Evolutionary conservation across 495 filamentous ascomycete genomes (phyloP).

Genomic region (Hypomontagnella monticulosa): DNA sequence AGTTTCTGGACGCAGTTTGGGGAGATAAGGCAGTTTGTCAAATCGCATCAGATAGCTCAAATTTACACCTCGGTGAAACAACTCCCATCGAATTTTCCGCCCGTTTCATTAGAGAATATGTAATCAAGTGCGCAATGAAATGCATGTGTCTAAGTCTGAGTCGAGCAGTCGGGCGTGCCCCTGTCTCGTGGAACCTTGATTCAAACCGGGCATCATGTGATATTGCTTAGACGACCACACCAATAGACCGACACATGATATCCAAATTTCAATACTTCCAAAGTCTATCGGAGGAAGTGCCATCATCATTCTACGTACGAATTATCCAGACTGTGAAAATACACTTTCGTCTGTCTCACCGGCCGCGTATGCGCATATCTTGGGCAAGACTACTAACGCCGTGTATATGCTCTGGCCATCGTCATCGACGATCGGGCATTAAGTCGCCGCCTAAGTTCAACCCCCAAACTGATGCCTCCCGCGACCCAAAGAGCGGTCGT

Average conservation of each 20-base stretch:
- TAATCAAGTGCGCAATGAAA: neutral
- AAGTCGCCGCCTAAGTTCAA: slow-evolving; percentile 1
- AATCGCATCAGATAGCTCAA: neutral
- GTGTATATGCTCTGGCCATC: slow-evolving; percentile 13
- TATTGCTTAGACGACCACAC: slow-evolving; percentile 1
- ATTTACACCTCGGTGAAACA: neutral
- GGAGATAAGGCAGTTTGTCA: slow-evolving; percentile 15
- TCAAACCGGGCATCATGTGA: slow-evolving; percentile 13
- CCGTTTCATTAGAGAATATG: neutral
- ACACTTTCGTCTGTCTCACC: slow-evolving; percentile 11
- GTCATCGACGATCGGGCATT: slow-evolving; percentile 1
- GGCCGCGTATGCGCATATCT: neutral
- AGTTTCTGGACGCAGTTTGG: neutral
- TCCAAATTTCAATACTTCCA: neutral
- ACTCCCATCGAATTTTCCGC: neutral
- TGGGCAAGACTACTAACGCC: slow-evolving; percentile 5
- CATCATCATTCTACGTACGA: slow-evolving; percentile 14
- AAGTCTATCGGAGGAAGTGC: neutral
- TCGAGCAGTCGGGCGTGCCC: neutral
- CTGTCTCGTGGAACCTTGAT: slow-evolving; percentile 17
- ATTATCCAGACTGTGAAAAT: neutral
- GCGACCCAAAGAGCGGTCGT: neutral
- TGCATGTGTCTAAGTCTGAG: neutral
- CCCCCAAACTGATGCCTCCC: neutral
- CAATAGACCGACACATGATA: slow-evolving; percentile 7